Percentiles rank a stretch among this genome's conserved stretches.
These are phyloP conservation scores for Dryas alaskensis DNA, from an alignment of 306 rosid species.

Conservation along the genomic window DNA sequence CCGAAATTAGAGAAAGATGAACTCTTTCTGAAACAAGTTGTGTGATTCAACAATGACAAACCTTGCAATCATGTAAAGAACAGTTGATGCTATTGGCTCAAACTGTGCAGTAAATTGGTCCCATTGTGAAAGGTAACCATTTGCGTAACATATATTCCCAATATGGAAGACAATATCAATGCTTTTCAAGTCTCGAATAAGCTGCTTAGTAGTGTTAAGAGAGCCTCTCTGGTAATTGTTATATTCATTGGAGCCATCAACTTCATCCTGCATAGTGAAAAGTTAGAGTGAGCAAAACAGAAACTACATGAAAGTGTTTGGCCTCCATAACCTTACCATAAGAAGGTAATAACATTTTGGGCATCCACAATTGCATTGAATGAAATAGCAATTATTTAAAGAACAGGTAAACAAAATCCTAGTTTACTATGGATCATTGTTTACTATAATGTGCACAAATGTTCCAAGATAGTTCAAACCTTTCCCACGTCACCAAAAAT, in stretches of 20 bases:
- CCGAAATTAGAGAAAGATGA: constrained; percentile 25
- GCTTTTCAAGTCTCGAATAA: constrained; percentile 64
- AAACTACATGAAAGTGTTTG: not conserved
- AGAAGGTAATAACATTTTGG: not conserved
- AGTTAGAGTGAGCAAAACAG: not conserved
- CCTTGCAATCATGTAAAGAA: constrained; percentile 90
- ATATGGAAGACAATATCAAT: constrained; percentile 79
- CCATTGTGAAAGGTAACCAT: constrained; percentile 91
- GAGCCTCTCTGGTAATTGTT: constrained; percentile 71
- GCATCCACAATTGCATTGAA: not conserved
- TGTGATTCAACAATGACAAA: constrained; percentile 10
- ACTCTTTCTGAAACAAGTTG: not conserved
- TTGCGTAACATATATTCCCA: constrained; percentile 78
- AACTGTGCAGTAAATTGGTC: constrained; percentile 88
- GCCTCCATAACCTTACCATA: not conserved
- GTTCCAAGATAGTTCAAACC: constrained; percentile 38
- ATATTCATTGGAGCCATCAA: constrained; percentile 90
- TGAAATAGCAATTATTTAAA: not conserved
- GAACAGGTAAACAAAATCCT: not conserved
- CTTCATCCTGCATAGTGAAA: constrained; percentile 41
- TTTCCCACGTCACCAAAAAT: constrained; percentile 92
- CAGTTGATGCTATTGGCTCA: constrained; percentile 81
- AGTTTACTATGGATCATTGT: not conserved
- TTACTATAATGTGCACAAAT: not conserved
- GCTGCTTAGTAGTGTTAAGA: constrained; percentile 79